Conservation (phyloP, 2,329 filamentous ascomycete species). For the Myotisia sp. region DNA sequence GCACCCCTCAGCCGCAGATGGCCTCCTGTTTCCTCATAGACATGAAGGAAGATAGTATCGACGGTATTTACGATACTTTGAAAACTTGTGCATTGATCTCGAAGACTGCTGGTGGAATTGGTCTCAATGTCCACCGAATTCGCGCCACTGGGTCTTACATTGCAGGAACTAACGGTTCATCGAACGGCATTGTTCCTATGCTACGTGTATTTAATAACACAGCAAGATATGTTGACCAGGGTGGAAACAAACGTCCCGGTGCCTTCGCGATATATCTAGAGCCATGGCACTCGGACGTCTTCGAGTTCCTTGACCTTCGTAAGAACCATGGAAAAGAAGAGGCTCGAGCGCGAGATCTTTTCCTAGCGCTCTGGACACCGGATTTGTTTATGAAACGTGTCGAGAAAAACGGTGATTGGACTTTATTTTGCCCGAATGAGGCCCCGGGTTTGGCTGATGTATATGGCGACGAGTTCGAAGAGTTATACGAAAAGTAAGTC, state of each 20-base stretch:
- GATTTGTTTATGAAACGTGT: constrained; percentile 99
- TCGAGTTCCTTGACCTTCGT: constrained; percentile 90
- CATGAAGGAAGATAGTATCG: constrained; percentile 99
- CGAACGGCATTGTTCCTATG: constrained; percentile 95
- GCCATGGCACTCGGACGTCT: constrained; percentile 96
- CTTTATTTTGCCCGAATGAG: constrained; percentile 95
- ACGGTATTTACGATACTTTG: constrained; percentile 96
- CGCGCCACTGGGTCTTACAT: constrained; percentile 97
- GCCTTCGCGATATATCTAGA: constrained; percentile 98
- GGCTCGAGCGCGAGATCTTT: constrained; percentile 87
- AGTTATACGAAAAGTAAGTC: constrained; percentile 57
- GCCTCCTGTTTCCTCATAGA: constrained; percentile 98
- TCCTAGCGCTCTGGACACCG: constrained; percentile 95
- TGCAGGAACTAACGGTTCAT: constrained; percentile 92
- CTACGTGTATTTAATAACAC: constrained; percentile 99
- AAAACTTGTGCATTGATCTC: constrained; percentile 99
- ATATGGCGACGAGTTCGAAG: constrained; percentile 95
- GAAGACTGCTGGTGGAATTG: constrained; percentile 97
- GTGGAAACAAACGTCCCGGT: constrained; percentile 96
- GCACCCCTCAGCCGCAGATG: constrained; percentile 84
- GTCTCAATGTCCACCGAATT: constrained; percentile 90
- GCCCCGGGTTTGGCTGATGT: constrained; percentile 89
- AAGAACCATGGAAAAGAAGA: constrained; percentile 99
- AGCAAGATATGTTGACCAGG: constrained; percentile 94
- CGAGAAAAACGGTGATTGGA: constrained; percentile 93